phyloP scores from a whole-genome alignment of 2,329 filamentous ascomycete species.

The Hypoxylon sp. region DNA sequence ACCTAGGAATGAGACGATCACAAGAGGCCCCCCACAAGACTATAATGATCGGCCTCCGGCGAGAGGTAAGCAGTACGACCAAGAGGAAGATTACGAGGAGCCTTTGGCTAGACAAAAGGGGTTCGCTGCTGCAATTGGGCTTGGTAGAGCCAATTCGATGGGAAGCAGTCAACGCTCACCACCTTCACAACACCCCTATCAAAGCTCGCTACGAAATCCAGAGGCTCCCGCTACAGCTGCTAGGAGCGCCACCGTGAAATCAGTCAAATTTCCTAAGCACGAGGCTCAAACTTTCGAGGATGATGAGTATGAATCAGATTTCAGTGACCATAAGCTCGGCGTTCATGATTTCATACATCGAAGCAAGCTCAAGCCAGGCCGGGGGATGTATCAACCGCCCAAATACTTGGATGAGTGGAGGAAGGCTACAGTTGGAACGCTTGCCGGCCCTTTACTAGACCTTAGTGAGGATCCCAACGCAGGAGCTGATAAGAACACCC shows the following conservation, averaged over 20 bases:
- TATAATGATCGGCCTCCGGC: constrained; percentile 47
- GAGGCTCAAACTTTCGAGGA: constrained; percentile 42
- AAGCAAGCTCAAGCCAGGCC: constrained; percentile 61
- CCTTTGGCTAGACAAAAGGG: constrained; percentile 46
- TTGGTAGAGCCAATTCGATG: constrained; percentile 47
- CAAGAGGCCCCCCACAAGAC: constrained; percentile 36
- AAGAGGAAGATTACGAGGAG: constrained; percentile 46
- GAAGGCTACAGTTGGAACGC: constrained; percentile 73
- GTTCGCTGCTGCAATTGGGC: constrained; percentile 45
- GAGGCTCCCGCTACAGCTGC: constrained; percentile 31
- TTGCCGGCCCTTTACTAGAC: constrained; percentile 73
- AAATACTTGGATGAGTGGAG: constrained; percentile 81
- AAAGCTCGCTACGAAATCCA: constrained; percentile 34
- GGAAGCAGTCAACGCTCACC: constrained; percentile 39
- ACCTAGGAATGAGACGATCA: constrained; percentile 31
- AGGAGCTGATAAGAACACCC: constrained; percentile 65
- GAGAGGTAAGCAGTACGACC: constrained; percentile 45
- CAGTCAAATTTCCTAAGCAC: constrained; percentile 53
- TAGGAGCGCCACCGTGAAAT: constrained; percentile 46
- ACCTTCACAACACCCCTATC: constrained; percentile 33
- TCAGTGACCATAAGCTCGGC: constrained; percentile 45
- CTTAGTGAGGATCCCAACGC: constrained; percentile 61
- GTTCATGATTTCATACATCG: constrained; percentile 51
- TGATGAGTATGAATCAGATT: constrained; percentile 48
- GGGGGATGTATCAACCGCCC: constrained; percentile 71